Percentiles rank a stretch among this genome's conserved stretches.
Evolutionary conservation across 2,329 filamentous ascomycete genomes (phyloP).

Genomic region (Clarireedia monteithiana): DNA sequence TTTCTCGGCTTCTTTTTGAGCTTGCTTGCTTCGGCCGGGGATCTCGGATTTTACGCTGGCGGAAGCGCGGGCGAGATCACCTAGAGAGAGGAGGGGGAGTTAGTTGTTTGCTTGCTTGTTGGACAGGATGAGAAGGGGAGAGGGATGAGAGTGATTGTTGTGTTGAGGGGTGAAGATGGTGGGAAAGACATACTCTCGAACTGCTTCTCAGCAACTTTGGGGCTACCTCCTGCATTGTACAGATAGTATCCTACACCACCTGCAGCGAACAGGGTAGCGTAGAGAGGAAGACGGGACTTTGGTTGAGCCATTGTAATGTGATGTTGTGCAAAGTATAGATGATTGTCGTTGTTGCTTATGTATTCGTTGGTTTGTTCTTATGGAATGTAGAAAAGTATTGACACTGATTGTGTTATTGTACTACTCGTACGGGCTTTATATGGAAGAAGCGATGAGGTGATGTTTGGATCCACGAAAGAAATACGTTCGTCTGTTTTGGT

Average conservation of each 20-base stretch:
- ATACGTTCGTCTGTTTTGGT: too few species aligned
- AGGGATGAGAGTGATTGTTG: neutral
- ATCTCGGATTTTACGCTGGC: constrained; percentile 59
- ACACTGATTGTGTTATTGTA: too few species aligned
- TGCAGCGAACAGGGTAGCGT: constrained; percentile 54
- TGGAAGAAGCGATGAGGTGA: too few species aligned
- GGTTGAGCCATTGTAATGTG: constrained; percentile 26
- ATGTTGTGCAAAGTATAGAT: neutral
- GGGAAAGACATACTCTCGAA: constrained; percentile 61
- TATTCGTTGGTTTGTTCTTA: neutral
- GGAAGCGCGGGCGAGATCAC: constrained; percentile 65
- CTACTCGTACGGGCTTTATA: too few species aligned
- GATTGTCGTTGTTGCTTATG: neutral
- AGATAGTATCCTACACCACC: constrained; percentile 81
- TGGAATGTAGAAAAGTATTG: neutral
- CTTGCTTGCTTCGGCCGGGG: constrained; percentile 53
- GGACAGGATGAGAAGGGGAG: neutral
- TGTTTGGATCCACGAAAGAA: too few species aligned
- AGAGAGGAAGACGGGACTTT: constrained; percentile 32
- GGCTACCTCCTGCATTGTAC: constrained; percentile 74
- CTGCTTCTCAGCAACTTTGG: constrained; percentile 78
- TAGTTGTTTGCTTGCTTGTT: constrained; percentile 5
- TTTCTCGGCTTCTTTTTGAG: constrained; percentile 56
- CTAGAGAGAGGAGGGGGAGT: constrained; percentile 36
- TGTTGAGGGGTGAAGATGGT: neutral